Base-by-base conservation (phyloP, 306 rosid species). In the Amphicarpaea edgeworthii region DNA sequence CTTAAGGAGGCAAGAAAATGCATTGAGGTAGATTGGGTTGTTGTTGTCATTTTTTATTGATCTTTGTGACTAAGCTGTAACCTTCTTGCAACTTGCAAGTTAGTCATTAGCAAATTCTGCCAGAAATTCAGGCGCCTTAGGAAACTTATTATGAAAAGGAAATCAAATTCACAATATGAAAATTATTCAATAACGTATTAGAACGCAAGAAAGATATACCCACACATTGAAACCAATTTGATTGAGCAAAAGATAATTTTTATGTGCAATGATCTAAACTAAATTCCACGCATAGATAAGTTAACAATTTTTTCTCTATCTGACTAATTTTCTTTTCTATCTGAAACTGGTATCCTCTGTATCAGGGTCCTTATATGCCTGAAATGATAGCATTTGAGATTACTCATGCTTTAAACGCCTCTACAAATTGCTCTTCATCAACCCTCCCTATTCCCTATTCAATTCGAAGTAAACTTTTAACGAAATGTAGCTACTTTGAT, bases 1-100 rank as follows among this genome's bases (percentile, higher is more conserved):
- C 40, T 59, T 28, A 59, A 15, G 14, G 64, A 58, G 66, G 12
- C 66, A 12, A 59, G 66, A 30, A 60, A 60, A 28, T 60, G 66
- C 12, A 60, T 30, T 60, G 42, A 6, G 40, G 21, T 14, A 14
- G 20, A 28, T 60, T 30, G 2, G 19, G 17, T 42, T 17, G 28
- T 24, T 2, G 57, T 14, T 12, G 19, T 49, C 45, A 32, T 4
- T 45, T 62, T 47, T 19, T 4, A 50, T 32, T 4, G 3, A 47
- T 28, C 46, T 1, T 61, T 47, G 16, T 75, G 40, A 20, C 55
- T 30, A 28, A 30, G 21, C 3, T 7, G 34, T 37, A 30, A 34
- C 49, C 8, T 12, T 8, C 0, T 47, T 32, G n/a, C 23, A 16
- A 32, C 2, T 40, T 66, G 50, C 54, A 66, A 41, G 50, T 59